Conservation (phyloP, 2,329 filamentous ascomycete genomes). For the Nemania bipapillata region DNA sequence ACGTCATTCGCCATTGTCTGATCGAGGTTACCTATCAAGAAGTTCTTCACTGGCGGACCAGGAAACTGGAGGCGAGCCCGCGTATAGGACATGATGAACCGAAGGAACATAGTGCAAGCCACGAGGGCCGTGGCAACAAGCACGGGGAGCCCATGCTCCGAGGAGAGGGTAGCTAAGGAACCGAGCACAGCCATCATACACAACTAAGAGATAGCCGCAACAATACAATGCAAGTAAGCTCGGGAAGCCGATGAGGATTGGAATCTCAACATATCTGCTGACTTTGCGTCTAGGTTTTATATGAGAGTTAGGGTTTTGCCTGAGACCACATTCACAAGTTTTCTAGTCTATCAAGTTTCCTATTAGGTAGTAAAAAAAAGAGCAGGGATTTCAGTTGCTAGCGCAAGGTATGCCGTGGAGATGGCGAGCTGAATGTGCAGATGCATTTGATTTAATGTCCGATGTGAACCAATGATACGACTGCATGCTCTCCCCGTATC, state of each 20-base stretch:
- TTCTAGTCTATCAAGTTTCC: not conserved
- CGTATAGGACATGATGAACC: slow-evolving; percentile 31
- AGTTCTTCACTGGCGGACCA: slow-evolving; percentile 32
- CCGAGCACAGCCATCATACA: slow-evolving; percentile 29
- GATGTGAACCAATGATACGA: not conserved
- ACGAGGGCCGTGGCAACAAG: slow-evolving; percentile 18
- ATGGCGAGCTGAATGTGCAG: slow-evolving; percentile 22
- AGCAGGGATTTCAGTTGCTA: slow-evolving; percentile 15
- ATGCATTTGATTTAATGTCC: not conserved
- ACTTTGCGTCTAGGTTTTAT: slow-evolving; percentile 12
- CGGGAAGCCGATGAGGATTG: not conserved
- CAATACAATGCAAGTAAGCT: not conserved
- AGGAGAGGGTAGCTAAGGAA: slow-evolving; percentile 20
- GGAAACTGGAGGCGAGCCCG: slow-evolving; percentile 34
- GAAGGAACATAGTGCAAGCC: slow-evolving; percentile 14
- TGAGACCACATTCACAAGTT: not conserved
- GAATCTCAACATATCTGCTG: not conserved
- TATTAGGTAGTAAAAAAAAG: not conserved
- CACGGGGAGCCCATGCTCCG: slow-evolving; percentile 23
- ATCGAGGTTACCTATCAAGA: slow-evolving; percentile 30
- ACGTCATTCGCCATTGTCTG: slow-evolving; percentile 33
- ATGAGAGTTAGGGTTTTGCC: not conserved
- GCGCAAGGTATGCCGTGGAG: not conserved
- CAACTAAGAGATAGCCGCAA: slow-evolving; percentile 1
- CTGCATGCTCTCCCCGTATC: too few relatives aligned